Percentiles rank a stretch among this genome's conserved stretches.
Conservation (phyloP, 1,139 yeast genomes). For the Torulaspora pretoriensis region DNA sequence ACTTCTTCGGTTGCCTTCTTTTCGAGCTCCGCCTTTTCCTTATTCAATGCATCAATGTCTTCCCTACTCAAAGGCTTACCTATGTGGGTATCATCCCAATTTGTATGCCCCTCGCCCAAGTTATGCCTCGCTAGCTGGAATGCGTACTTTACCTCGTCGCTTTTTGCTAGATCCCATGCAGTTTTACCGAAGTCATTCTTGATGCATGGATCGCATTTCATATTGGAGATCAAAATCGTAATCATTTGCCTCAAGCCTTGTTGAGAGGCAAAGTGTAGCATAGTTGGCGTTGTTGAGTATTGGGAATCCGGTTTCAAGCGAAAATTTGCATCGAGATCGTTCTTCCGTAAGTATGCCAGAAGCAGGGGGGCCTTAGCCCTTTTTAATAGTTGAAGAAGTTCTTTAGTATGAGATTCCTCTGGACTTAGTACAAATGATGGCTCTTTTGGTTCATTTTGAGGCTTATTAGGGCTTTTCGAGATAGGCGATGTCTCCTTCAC, state of each 20-base stretch:
- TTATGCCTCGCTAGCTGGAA: conserved; percentile 66
- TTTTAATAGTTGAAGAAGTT: conserved; percentile 56
- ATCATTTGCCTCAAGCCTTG: conserved; percentile 67
- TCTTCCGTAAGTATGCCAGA: conserved; percentile 55
- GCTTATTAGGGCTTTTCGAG: conserved; percentile 21
- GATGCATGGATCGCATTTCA: conserved; percentile 68
- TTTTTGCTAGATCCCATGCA: conserved; percentile 55
- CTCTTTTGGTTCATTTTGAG: conserved; percentile 19
- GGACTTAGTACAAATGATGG: conserved; percentile 23
- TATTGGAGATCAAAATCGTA: conserved; percentile 54
- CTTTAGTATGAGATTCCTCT: conserved; percentile 47
- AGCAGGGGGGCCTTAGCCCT: conserved; percentile 78
- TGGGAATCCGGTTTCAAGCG: conserved; percentile 50
- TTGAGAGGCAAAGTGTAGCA: conserved; percentile 74
- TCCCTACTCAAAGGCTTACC: conserved; percentile 63
- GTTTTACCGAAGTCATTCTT: conserved; percentile 54
- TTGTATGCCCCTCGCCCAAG: conserved; percentile 64
- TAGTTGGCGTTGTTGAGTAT: conserved; percentile 60
- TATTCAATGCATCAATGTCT: conserved; percentile 46
- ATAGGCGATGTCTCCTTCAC: conserved; percentile 24
- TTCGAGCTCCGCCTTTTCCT: conserved; percentile 44
- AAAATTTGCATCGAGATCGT: conserved; percentile 51
- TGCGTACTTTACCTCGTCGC: conserved; percentile 45
- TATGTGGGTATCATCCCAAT: conserved; percentile 69
- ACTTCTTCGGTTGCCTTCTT: conserved; percentile 32